Base-by-base conservation (phyloP, 208 protist genomes). In the Acanthamoeba castellanii region DNA sequence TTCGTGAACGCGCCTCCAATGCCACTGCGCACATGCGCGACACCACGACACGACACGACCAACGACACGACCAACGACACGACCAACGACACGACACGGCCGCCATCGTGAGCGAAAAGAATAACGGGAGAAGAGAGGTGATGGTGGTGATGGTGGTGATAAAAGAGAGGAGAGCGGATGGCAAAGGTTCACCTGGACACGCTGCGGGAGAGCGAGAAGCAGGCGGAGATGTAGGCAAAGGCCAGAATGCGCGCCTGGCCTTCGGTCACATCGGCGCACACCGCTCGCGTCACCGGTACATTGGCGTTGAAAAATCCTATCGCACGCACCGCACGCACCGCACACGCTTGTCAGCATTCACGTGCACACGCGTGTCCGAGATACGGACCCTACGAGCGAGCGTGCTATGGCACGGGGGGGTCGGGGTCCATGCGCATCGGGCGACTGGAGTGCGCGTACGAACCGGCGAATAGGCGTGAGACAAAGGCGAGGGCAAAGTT, bases 301-400 rank as follows among this genome's bases (percentile, higher is more conserved):
- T 89, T 89, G 82, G 82, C 82, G 22, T 89, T 89, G 82, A 89
- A 89, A 25, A 89, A 66, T 4, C 82, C 82, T 59, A 27, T 64
- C 4, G 22, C 57, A 27, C 57, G 20, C 57, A 27, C 57, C 57
- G 20, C 57, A 64, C 57, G 22, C 57, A 8, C 13, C 13, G 20
- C 57, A 64, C 57, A 18, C 18, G 20, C 57, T 7, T 27, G 20
- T 64, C 57, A 64, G 57, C 57, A 64, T n/a, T 7, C 57, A 57
- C 18, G 50, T 18, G 16, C 50, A 55, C 3, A 18, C 50, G 0
- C 50, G 50, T 18, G 50, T 8, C 50, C 16, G 50, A 2, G 50
- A 37, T 37, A 37, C 37, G 37, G 37, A 37, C 37, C 37, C 37
- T 37, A 37, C 37, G 37, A 37, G 37, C 37, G 37, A 37, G 37